Conservation (phyloP, 2,329 filamentous ascomycete genomes). For the Colletotrichum melonis region DNA sequence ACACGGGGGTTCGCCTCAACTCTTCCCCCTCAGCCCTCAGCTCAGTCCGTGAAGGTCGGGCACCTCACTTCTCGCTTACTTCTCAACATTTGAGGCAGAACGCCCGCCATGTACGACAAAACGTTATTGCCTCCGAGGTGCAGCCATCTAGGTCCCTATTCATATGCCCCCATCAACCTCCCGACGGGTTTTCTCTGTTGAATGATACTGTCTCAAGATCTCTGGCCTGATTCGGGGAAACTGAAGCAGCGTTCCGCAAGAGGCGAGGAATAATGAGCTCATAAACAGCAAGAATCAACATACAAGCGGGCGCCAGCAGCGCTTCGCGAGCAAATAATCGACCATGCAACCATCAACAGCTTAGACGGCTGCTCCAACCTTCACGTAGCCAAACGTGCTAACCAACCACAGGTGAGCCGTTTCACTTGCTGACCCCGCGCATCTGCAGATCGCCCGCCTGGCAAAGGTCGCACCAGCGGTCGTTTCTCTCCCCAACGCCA, state of each 20-base stretch:
- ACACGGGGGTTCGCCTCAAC: constrained; percentile 17
- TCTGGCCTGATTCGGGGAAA: constrained; percentile 1
- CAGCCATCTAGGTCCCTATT: background rate
- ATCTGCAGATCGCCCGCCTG: constrained; percentile 28
- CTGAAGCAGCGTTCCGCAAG: background rate
- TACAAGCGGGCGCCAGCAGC: constrained; percentile 28
- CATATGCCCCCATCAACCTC: background rate
- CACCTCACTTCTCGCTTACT: background rate
- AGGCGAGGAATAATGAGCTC: background rate
- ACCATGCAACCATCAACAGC: constrained; percentile 13
- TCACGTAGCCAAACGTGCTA: background rate
- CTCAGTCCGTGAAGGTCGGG: background rate
- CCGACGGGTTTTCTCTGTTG: background rate
- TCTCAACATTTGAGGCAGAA: constrained; percentile 10
- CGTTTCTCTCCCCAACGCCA: background rate
- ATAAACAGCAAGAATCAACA: constrained; percentile 29
- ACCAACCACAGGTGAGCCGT: constrained; percentile 25
- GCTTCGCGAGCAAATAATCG: constrained; percentile 11
- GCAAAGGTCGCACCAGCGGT: constrained; percentile 19
- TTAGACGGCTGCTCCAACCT: constrained; percentile 1
- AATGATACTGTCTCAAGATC: background rate
- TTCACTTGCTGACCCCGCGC: constrained; percentile 19
- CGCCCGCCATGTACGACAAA: constrained; percentile 4
- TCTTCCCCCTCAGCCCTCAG: constrained; percentile 1
- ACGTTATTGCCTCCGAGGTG: constrained; percentile 13